These are phyloP conservation scores for Hebeloma cylindrosporum DNA, from an alignment of 768 basidiomycete species.

Conservation along the genomic window DNA sequence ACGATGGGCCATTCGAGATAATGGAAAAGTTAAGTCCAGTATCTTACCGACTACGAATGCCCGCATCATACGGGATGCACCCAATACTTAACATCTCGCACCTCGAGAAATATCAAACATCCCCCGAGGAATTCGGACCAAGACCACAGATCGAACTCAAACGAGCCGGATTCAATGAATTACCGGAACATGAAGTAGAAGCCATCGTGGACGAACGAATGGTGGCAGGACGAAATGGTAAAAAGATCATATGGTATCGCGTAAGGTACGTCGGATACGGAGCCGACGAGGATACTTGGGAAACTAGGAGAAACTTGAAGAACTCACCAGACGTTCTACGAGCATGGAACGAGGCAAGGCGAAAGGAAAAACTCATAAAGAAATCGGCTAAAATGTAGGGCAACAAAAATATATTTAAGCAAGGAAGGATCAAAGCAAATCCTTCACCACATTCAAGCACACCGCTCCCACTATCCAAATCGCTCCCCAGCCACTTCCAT, in stretches of 20 bases:
- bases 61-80: slow-evolving; percentile 29
- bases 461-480: no score
- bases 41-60: slow-evolving; percentile 29
- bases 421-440: no score
- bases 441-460: no score
- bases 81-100: slow-evolving; percentile 34
- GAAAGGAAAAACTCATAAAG: no score
- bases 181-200: slow-evolving; percentile 7
- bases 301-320: slow-evolving; percentile 13
- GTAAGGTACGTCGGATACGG: slow-evolving; percentile 25
- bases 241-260: slow-evolving; percentile 11
- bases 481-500: no score
- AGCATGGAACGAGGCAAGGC: slow-evolving; percentile 1
- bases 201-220: slow-evolving; percentile 5
- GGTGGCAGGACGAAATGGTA: slow-evolving; percentile 2
- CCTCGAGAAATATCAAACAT: slow-evolving; percentile 24
- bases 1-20: slow-evolving; percentile 35
- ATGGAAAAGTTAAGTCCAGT: slow-evolving; percentile 24
- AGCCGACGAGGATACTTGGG: slow-evolving; percentile 24
- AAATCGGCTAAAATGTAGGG: no score
- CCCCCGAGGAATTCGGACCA: slow-evolving; percentile 22
- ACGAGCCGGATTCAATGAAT: slow-evolving; percentile 3
- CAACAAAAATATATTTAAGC: no score
- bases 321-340: slow-evolving; percentile 18
- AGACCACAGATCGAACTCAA: neutral